Conservation (phyloP, 2,329 filamentous ascomycete species). For the Diplodia corticola region DNA sequence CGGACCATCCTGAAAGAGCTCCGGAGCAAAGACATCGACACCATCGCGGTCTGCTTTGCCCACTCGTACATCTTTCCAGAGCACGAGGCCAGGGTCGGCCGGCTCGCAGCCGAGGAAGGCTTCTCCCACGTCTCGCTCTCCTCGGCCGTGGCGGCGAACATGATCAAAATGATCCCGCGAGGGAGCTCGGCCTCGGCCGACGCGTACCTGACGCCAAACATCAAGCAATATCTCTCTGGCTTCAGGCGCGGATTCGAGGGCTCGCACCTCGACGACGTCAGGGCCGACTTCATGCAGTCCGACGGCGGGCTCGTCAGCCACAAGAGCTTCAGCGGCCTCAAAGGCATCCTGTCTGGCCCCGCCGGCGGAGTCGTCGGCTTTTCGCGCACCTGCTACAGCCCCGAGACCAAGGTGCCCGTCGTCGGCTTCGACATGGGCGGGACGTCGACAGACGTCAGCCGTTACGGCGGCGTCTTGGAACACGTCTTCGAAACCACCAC, state of each 20-base stretch:
- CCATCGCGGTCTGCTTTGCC: constrained; percentile 39
- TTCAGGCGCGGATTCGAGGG: constrained; percentile 45
- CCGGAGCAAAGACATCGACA: constrained; percentile 37
- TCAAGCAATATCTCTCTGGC: constrained; percentile 30
- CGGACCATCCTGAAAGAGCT: constrained; percentile 28
- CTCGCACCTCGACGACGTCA: constrained; percentile 35
- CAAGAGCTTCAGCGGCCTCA: constrained; percentile 69
- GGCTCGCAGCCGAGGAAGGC: constrained; percentile 33
- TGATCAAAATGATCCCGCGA: constrained; percentile 32
- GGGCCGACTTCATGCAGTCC: constrained; percentile 63
- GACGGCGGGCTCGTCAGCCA: constrained; percentile 68
- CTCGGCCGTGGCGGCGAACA: constrained; percentile 53
- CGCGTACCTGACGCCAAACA: constrained; percentile 33
- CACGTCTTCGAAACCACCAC: constrained; percentile 95
- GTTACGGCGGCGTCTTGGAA: constrained; percentile 82
- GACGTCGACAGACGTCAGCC: constrained; percentile 86
- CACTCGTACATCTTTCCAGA: constrained; percentile 37
- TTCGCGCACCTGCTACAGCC: constrained; percentile 88
- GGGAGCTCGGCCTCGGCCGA: constrained; percentile 32
- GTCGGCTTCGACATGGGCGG: constrained; percentile 98
- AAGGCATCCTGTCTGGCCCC: constrained; percentile 83
- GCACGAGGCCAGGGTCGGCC: constrained; percentile 33
- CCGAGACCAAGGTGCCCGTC: constrained; percentile 76
- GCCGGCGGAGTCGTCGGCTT: constrained; percentile 95
- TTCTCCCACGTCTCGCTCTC: constrained; percentile 53